These are phyloP conservation scores for Ceratobasidium papillatum DNA, from an alignment of 1,284 basidiomycete species.

Conservation along the genomic window DNA sequence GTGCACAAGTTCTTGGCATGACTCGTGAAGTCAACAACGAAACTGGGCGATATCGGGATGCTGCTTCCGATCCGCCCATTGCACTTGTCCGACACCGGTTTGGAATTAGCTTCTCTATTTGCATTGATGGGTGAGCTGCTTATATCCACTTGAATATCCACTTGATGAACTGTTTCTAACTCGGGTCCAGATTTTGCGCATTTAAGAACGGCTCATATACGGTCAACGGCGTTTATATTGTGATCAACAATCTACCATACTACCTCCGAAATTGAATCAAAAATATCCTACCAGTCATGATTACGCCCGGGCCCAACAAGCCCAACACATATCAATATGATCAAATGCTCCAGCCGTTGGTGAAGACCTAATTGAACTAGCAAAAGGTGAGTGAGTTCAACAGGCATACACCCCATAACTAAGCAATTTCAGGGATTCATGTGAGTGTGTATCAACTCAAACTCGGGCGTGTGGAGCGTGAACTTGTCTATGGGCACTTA, in stretches of 20 bases:
- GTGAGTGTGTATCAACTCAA: not conserved
- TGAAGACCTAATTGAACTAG: constrained; percentile 16
- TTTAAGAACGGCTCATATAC: not conserved
- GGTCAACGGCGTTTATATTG: not conserved
- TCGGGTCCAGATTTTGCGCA: not conserved
- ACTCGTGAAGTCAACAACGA: not conserved
- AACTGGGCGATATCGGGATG: not conserved
- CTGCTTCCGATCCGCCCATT: not conserved
- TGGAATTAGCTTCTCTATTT: not conserved
- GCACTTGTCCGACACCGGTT: not conserved
- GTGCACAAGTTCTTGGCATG: not conserved
- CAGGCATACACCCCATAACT: too few relatives aligned
- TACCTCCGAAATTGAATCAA: not conserved
- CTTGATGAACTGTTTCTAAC: not conserved
- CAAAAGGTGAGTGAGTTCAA: constrained; percentile 1
- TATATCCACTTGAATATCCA: not conserved
- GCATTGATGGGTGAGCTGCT: not conserved
- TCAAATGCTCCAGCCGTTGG: constrained; percentile 23
- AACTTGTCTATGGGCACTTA: not conserved
- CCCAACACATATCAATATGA: not conserved
- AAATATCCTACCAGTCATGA: not conserved
- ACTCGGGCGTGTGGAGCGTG: not conserved
- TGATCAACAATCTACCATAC: constrained; percentile 9
- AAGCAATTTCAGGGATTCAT: not conserved
- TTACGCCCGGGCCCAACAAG: not conserved